Evolutionary conservation across 2,329 filamentous ascomycete species (phyloP), one percentile per base, ranked within the genome.

Genomic region (Sphaerulina vaccinii): DNA sequence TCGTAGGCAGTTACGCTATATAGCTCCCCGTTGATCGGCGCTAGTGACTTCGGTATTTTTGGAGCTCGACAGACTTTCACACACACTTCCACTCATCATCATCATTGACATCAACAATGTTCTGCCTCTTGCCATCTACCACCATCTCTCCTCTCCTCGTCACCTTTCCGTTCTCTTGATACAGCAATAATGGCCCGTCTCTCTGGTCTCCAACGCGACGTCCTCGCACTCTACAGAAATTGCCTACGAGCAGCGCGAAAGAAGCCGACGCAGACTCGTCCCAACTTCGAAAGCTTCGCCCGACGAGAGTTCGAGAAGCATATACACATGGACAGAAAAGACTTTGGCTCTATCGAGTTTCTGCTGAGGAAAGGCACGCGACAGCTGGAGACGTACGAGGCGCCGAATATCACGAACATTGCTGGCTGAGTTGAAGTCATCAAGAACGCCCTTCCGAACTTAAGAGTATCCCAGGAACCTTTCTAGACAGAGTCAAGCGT

Each of bases 161-260:
- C n/a, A n/a, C n/a, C n/a, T n/a, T n/a, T n/a, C n/a, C n/a, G n/a
- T n/a, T n/a, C n/a, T n/a, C n/a, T n/a, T n/a, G n/a, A 39, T 29
- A 23, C 13, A 4, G 1, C 23, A 36, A 40, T 24, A 37, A 70
- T 70, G 67, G 58, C 65, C 18, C 79, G 83, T 62, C 76, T 91
- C 21, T 95, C 91, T 6, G 93, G 93, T 29, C 77, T 97, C n/a
- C 92, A 97, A 69, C 86, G 82, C 64, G 90, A 96, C 65, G 92
- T 96, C 3, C 71, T 97, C 45, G 79, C 84, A 27, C 81, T 99
- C 11, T 99, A 97, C 70, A 84, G 92, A 52, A 82, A 84, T 67
- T 97, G 92, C 65, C 75, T 99, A 21, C 83, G 91, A 54, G 88
- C 88, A 65, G 84, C 86, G 53, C 82, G 86, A 54, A 85, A 84